A percentile compares a stretch with the other conserved stretches of the same genome.
These are phyloP conservation scores for Coniella vitis DNA, from an alignment of 2,329 filamentous ascomycete species.

Conservation along the genomic window DNA sequence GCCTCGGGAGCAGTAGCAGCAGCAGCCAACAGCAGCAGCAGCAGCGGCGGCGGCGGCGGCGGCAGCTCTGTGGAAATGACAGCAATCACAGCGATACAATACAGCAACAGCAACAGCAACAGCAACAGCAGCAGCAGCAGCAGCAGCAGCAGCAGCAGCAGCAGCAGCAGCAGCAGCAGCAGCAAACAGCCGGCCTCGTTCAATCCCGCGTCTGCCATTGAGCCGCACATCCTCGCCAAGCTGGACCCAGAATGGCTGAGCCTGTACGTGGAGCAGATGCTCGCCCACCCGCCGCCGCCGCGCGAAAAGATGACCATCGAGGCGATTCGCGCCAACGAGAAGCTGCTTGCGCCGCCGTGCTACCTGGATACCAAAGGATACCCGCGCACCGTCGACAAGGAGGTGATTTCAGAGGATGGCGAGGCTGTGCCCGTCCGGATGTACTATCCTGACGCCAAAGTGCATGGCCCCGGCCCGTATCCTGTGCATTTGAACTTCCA, in stretches of 20 bases:
- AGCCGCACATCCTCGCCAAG: slow-evolving; percentile 21
- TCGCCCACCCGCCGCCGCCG: slow-evolving; percentile 16
- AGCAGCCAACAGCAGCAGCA: too few relatives aligned
- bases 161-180: too few relatives aligned
- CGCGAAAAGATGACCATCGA: slow-evolving; percentile 22
- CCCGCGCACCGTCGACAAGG: slow-evolving; percentile 23
- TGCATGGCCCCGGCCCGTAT: slow-evolving; percentile 26
- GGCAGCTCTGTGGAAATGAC: too few relatives aligned
- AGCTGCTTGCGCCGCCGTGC: slow-evolving; percentile 22
- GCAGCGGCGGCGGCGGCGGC: too few relatives aligned
- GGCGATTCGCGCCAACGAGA: slow-evolving; percentile 25
- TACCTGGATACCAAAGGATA: slow-evolving; percentile 23
- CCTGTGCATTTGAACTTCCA: slow-evolving; percentile 31
- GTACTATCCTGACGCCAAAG: slow-evolving; percentile 26
- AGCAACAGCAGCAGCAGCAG: too few relatives aligned
- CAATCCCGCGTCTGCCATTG: slow-evolving; percentile 20
- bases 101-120: too few relatives aligned
- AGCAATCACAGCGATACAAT: too few relatives aligned
- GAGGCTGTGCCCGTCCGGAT: slow-evolving; percentile 24
- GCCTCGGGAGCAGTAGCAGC: too few relatives aligned
- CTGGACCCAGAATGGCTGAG: slow-evolving; percentile 27
- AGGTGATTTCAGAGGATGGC: slow-evolving; percentile 25
- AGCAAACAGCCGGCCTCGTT: background rate
- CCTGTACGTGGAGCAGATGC: slow-evolving; percentile 21
- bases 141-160: too few relatives aligned